A percentile compares a stretch with the other conserved stretches of the same genome.
phyloP scores from a whole-genome alignment of 2,329 filamentous ascomycete genomes.

The Pyricularia grisea region DNA sequence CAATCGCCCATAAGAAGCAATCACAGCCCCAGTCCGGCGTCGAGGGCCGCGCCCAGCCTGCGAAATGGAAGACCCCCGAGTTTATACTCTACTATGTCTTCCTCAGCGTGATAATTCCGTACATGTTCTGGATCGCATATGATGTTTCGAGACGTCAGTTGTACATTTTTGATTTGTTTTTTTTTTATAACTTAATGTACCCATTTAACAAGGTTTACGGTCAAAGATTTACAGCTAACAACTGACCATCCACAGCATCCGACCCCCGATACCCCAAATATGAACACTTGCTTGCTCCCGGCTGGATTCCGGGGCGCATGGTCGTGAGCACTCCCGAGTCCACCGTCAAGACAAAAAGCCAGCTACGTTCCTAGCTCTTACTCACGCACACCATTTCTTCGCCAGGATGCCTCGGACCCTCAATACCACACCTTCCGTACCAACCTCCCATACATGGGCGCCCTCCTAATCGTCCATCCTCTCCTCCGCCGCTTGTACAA shows the following conservation, averaged over 20 bases:
- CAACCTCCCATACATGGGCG: slow-evolving; percentile 73
- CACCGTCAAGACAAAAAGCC: neutral
- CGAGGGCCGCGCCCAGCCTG: slow-evolving; percentile 38
- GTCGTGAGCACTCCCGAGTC: slow-evolving; percentile 47
- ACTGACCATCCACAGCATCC: slow-evolving; percentile 44
- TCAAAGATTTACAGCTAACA: neutral
- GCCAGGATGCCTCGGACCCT: slow-evolving; percentile 74
- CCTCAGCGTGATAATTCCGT: slow-evolving; percentile 57
- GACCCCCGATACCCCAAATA: slow-evolving; percentile 76
- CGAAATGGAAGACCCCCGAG: slow-evolving; percentile 80
- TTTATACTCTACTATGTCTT: slow-evolving; percentile 73
- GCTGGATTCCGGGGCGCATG: slow-evolving; percentile 89
- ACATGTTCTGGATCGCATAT: slow-evolving; percentile 87
- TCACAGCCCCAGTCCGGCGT: slow-evolving; percentile 22
- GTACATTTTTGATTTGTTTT: neutral
- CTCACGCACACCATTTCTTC: neutral
- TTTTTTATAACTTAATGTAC: neutral
- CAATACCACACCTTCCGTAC: slow-evolving; percentile 81
- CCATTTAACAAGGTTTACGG: neutral
- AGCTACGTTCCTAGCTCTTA: neutral
- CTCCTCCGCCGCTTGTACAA: slow-evolving; percentile 67
- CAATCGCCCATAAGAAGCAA: slow-evolving; percentile 23
- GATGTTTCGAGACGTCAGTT: slow-evolving; percentile 71
- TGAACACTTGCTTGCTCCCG: slow-evolving; percentile 59
- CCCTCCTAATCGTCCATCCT: slow-evolving; percentile 71